Evolutionary conservation across 345 rosid genomes (phyloP).

Genomic region (Reutealis trisperma): DNA sequence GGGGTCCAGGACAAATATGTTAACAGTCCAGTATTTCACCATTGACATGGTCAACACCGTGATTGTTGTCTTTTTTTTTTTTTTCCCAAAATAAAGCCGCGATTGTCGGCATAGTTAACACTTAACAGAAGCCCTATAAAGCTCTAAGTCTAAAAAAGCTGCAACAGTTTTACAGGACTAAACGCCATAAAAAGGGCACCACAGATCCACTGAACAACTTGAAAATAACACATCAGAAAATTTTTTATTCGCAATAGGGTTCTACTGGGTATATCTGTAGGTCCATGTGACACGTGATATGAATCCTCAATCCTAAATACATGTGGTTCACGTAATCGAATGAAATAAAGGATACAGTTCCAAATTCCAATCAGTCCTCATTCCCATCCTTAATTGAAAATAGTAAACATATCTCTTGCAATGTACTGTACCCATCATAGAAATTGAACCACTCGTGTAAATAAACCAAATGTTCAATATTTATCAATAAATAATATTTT

Average conservation of each 20-base stretch:
- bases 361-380: constrained; percentile 4
- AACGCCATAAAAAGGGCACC: not conserved
- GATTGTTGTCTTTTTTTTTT: not conserved
- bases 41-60: not conserved
- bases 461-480: not conserved
- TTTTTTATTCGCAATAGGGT: not conserved
- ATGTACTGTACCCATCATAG: not conserved
- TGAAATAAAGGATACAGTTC: not conserved
- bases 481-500: not conserved
- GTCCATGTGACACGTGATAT: not conserved
- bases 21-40: not conserved
- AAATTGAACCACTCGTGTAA: no score
- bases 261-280: not conserved
- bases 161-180: not conserved
- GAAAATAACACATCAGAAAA: not conserved
- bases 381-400: not conserved
- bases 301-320: not conserved
- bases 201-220: not conserved
- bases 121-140: not conserved
- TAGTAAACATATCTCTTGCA: not conserved
- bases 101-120: constrained; percentile 6
- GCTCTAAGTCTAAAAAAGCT: constrained; percentile 8
- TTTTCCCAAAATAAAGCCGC: not conserved
- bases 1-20: not conserved
- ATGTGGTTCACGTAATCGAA: not conserved